Conservation (phyloP, 2,329 filamentous ascomycete genomes). For the Metarhizium rileyi region DNA sequence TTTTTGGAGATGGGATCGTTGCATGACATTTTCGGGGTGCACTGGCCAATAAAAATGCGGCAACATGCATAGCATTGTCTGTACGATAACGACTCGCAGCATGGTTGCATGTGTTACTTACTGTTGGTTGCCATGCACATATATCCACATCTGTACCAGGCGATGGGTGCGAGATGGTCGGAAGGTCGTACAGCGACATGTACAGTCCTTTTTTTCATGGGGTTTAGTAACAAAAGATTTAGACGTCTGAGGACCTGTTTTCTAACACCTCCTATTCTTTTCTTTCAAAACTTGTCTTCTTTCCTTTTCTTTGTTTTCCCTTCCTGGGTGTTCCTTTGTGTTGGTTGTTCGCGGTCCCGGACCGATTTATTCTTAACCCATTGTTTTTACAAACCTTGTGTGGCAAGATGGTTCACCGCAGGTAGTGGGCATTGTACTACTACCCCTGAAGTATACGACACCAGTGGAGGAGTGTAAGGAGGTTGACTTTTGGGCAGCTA, state of each 20-base stretch:
- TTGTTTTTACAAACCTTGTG: not conserved
- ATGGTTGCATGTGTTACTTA: not conserved
- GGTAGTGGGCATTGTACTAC: not conserved
- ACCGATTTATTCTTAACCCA: not conserved
- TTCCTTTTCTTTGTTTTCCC: slow-evolving; percentile 1
- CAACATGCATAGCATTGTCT: slow-evolving; percentile 2
- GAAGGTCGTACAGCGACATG: slow-evolving; percentile 3
- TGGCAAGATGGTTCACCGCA: not conserved
- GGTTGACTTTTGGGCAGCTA: slow-evolving; percentile 1
- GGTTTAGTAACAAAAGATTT: slow-evolving; percentile 3
- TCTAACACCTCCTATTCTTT: slow-evolving; percentile 4
- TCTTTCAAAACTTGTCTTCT: slow-evolving; percentile 1
- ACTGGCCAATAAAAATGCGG: not conserved
- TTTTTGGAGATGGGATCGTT: not conserved
- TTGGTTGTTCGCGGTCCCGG: not conserved
- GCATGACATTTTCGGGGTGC: not conserved
- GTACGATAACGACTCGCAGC: not conserved
- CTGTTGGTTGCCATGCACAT: not conserved
- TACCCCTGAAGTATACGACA: not conserved
- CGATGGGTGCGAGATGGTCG: not conserved
- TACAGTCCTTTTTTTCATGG: slow-evolving; percentile 3
- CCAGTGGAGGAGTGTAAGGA: not conserved
- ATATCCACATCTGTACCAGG: not conserved
- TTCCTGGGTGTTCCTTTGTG: not conserved
- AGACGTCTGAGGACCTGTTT: slow-evolving; percentile 2